Evolutionary conservation across 2,329 filamentous ascomycete species (phyloP), one percentile per base, ranked within the genome.

Genomic region (Aschersonia sp.): DNA sequence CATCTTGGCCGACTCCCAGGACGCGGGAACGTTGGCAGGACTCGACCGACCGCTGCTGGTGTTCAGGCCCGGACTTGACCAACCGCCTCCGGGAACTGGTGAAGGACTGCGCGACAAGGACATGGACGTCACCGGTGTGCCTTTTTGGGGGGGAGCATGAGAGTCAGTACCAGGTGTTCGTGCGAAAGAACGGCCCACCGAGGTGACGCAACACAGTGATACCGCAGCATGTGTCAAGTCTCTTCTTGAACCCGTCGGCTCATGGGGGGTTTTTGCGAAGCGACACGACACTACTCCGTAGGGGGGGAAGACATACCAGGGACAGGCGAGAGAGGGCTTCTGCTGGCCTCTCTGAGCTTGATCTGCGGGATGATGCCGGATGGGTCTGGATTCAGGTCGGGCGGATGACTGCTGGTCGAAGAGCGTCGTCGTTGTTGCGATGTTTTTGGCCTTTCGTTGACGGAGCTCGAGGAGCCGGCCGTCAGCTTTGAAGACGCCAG

Each of bases 91-190:
- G 52, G 81, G 84, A 53, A 80, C 77, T 52, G 89, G 91, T 48
- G 88, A 95, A 46, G 89, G 87, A 61, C 87, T 94, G 67, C 88
- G 81, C 55, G 89, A 92, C 53, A 91, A 70, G 55, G 85, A 85
- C 89, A 95, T 95, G 58, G 70, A 67, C 55, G 65, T 59, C 56
- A 68, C 72, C 43, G 78, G 74, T 46, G 73, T 80, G 59, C 76
- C 73, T 76, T 64, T 20, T 20, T 20, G 38, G 35, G 28, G 47
- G 35, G 40, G 64, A 40, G 32, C 32, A 51, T 31, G 35, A 30
- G n/a, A 41, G 30, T 5, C 30, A 44, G 45, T 40, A 30, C 48
- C 44, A 41, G 50, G 43, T 49, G 48, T 50, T 52, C 52, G 51
- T 51, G 41, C 20, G 20, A 20, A 20, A 20, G 20, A 38, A 38